A percentile compares a stretch with the other conserved stretches of the same genome.
Evolutionary conservation across 2,329 filamentous ascomycete species (phyloP).

Genomic region (Periconia macrospinosa): DNA sequence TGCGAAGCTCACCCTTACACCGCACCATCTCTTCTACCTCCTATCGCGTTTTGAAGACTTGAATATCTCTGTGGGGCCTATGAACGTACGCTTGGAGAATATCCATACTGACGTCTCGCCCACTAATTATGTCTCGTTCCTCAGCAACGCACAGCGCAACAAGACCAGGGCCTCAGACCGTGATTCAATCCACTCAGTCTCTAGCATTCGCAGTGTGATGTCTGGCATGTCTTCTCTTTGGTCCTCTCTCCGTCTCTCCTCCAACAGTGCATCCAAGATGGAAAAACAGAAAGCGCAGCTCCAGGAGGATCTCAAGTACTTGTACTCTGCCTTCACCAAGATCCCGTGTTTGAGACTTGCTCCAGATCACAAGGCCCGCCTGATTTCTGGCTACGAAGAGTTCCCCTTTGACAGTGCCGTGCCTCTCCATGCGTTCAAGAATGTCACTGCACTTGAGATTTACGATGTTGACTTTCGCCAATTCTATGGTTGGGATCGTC

Average conservation of each 20-base stretch:
- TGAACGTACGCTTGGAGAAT: conserved; percentile 95
- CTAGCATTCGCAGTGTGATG: conserved; percentile 96
- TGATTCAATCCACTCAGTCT: conserved; percentile 92
- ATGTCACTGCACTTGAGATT: conserved; percentile 89
- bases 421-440: conserved; percentile 96
- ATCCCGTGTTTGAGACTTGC: conserved; percentile 88
- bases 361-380: conserved; percentile 86
- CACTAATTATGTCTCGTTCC: conserved; percentile 93
- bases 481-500: conserved; percentile 94
- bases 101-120: conserved; percentile 85
- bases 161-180: conserved; percentile 79
- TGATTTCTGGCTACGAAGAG: conserved; percentile 93
- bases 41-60: conserved; percentile 94
- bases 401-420: conserved; percentile 98
- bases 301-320: conserved; percentile 86
- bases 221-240: conserved; percentile 93
- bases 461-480: conserved; percentile 95
- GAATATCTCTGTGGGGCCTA: conserved; percentile 85
- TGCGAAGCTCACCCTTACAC: conserved; percentile 87
- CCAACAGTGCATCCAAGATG: conserved; percentile 76
- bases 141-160: conserved; percentile 79
- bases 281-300: conserved; percentile 87
- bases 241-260: conserved; percentile 83
- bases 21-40: conserved; percentile 95
- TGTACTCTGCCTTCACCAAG: conserved; percentile 98